These are phyloP conservation scores for Entoloma clypeatum DNA, from an alignment of 1,284 basidiomycete species.

Conservation along the genomic window DNA sequence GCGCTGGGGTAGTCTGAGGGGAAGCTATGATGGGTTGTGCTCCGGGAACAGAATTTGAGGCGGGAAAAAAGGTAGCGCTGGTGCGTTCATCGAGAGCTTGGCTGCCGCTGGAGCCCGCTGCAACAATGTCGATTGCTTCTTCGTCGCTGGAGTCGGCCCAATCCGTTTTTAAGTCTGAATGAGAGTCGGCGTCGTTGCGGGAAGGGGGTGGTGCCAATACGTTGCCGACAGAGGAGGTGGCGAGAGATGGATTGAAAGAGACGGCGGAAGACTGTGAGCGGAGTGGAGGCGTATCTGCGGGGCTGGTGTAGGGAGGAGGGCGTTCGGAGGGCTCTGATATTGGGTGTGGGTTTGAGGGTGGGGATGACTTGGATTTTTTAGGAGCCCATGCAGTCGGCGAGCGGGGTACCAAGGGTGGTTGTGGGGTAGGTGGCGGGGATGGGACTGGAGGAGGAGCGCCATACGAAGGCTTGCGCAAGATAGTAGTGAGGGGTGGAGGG, in stretches of 20 bases:
- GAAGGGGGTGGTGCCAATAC: constrained; percentile 44
- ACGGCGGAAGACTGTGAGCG: constrained; percentile 31
- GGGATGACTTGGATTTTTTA: constrained; percentile 24
- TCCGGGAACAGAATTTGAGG: constrained; percentile 22
- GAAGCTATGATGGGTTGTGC: constrained; percentile 24
- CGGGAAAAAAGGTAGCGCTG: constrained; percentile 48
- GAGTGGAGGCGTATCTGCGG: constrained; percentile 28
- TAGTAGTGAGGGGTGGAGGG: constrained; percentile 35
- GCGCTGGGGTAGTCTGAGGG: constrained; percentile 27
- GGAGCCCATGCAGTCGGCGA: constrained; percentile 31
- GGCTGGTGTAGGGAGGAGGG: constrained; percentile 53
- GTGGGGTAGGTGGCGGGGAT: constrained; percentile 27
- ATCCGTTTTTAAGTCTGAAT: constrained; percentile 55
- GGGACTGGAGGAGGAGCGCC: constrained; percentile 33
- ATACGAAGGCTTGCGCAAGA: constrained; percentile 41
- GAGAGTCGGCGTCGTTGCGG: constrained; percentile 27
- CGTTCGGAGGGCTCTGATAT: constrained; percentile 41
- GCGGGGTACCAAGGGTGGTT: constrained; percentile 27
- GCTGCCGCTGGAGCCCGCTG: constrained; percentile 73
- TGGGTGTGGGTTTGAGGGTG: constrained; percentile 21
- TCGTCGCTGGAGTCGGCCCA: constrained; percentile 76
- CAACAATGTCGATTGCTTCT: constrained; percentile 75
- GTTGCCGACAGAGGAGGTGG: constrained; percentile 55
- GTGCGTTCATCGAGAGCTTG: constrained; percentile 78
- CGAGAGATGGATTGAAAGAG: constrained; percentile 34